Conservation (phyloP, 768 basidiomycete species). For the Russula compacta region DNA sequence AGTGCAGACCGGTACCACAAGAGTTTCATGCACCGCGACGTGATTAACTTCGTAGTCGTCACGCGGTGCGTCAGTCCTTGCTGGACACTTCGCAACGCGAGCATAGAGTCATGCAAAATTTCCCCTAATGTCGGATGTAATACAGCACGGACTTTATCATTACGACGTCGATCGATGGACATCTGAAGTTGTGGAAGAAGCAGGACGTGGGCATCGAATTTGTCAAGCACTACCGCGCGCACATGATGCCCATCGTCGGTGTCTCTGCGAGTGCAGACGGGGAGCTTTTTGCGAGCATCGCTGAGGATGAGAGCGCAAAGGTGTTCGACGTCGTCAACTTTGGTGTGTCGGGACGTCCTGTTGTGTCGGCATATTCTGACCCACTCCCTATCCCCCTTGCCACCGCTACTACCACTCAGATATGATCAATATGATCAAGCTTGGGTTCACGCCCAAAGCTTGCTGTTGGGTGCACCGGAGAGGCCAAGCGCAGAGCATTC, state of each 20-base stretch:
- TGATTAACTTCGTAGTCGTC: constrained; percentile 78
- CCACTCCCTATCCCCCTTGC: background rate
- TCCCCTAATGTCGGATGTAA: background rate
- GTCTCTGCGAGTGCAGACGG: constrained; percentile 90
- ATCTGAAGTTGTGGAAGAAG: constrained; percentile 99
- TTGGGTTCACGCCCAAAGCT: constrained; percentile 75
- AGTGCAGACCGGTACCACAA: constrained; percentile 90
- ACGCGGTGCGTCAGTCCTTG: constrained; percentile 54
- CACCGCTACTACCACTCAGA: constrained; percentile 38
- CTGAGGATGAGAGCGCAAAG: constrained; percentile 87
- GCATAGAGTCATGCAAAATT: background rate
- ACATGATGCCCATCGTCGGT: constrained; percentile 65
- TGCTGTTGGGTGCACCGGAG: constrained; percentile 94
- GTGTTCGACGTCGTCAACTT: constrained; percentile 98
- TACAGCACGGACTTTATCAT: constrained; percentile 84
- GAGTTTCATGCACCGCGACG: constrained; percentile 97
- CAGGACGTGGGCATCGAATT: constrained; percentile 94
- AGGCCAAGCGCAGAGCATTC: constrained; percentile 76
- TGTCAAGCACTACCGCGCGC: constrained; percentile 96
- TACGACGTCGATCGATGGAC: constrained; percentile 91
- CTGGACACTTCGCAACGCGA: background rate
- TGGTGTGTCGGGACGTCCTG: constrained; percentile 42
- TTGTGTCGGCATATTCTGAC: background rate
- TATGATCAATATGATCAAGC: constrained; percentile 97
- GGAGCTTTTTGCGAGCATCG: constrained; percentile 81